These are phyloP conservation scores for Plenodomus tracheiphilus DNA, from an alignment of 2,329 filamentous ascomycete species.

Conservation along the genomic window DNA sequence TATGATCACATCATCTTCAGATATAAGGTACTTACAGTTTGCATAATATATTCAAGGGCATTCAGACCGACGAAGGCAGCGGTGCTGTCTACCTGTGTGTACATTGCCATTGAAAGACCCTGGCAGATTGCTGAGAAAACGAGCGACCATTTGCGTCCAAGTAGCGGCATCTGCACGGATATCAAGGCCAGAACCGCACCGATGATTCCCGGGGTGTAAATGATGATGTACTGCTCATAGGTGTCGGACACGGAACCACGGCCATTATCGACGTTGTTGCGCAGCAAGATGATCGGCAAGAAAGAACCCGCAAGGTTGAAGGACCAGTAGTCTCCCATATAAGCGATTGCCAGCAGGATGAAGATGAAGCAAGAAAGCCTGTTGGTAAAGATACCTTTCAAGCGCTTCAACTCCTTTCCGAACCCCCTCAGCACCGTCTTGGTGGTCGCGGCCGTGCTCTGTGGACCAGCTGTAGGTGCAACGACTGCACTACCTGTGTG, in stretches of 20 bases:
- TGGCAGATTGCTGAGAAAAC: slow-evolving; percentile 33
- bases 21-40: slow-evolving; percentile 20
- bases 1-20: no score
- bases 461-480: slow-evolving; percentile 5
- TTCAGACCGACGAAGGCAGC: slow-evolving; percentile 33
- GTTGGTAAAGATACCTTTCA: slow-evolving; percentile 34
- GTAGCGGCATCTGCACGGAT: slow-evolving; percentile 30
- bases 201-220: slow-evolving; percentile 33
- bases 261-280: slow-evolving; percentile 33
- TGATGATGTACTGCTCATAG: slow-evolving; percentile 36
- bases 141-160: slow-evolving; percentile 35
- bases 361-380: slow-evolving; percentile 30
- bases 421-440: slow-evolving; percentile 25
- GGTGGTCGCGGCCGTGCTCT: slow-evolving; percentile 18
- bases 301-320: slow-evolving; percentile 34
- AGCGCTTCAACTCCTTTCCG: slow-evolving; percentile 25
- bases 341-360: slow-evolving; percentile 29
- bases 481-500: background rate
- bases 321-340: slow-evolving; percentile 41
- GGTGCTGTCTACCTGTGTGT: slow-evolving; percentile 31
- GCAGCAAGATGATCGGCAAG: slow-evolving; percentile 31
- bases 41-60: slow-evolving; percentile 39
- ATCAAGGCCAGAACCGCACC: slow-evolving; percentile 27
- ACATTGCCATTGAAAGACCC: slow-evolving; percentile 36
- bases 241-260: slow-evolving; percentile 27